A percentile compares a stretch with the other conserved stretches of the same genome.
These are phyloP conservation scores for Sisymbrium altissimum DNA, from an alignment of 345 rosid genomes.

Conservation along the genomic window DNA sequence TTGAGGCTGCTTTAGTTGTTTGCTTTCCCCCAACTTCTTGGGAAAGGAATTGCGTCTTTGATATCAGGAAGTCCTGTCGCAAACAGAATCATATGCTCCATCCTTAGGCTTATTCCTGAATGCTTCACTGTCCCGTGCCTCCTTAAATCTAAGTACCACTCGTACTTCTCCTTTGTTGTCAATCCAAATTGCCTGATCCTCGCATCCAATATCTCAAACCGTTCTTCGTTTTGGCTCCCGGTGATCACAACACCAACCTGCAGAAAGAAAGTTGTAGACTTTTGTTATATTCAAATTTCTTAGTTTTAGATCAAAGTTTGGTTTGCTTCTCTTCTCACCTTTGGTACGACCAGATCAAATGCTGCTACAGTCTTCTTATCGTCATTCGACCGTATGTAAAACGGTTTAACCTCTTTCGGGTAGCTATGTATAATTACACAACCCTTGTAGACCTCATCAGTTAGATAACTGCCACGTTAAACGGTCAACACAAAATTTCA, in stretches of 20 bases:
- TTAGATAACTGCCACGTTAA: slow-evolving; percentile 54
- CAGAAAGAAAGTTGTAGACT: slow-evolving; percentile 20
- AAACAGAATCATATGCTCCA: slow-evolving; percentile 73
- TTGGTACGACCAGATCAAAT: slow-evolving; percentile 82
- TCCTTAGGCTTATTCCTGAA: slow-evolving; percentile 67
- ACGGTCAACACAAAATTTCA: not conserved
- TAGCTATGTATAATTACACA: slow-evolving; percentile 61
- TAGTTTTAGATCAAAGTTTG: not conserved
- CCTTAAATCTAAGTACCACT: slow-evolving; percentile 80
- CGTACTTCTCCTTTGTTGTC: slow-evolving; percentile 49
- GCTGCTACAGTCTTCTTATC: slow-evolving; percentile 85
- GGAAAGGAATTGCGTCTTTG: slow-evolving; percentile 81
- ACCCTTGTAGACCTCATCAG: slow-evolving; percentile 59
- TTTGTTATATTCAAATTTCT: not conserved
- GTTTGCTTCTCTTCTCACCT: slow-evolving; percentile 41
- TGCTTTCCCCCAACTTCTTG: slow-evolving; percentile 54
- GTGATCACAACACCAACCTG: slow-evolving; percentile 69
- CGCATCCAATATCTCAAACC: slow-evolving; percentile 40
- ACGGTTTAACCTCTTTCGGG: slow-evolving; percentile 66
- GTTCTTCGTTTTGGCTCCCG: slow-evolving; percentile 88
- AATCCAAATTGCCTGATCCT: slow-evolving; percentile 61
- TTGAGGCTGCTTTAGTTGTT: slow-evolving; percentile 31
- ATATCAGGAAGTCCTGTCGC: slow-evolving; percentile 69
- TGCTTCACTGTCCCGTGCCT: slow-evolving; percentile 75
- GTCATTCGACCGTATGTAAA: slow-evolving; percentile 59